A percentile compares a stretch with the other conserved stretches of the same genome.
phyloP scores from a whole-genome alignment of 163 green algal species.

The Coccomyxa subellipsoidea region DNA sequence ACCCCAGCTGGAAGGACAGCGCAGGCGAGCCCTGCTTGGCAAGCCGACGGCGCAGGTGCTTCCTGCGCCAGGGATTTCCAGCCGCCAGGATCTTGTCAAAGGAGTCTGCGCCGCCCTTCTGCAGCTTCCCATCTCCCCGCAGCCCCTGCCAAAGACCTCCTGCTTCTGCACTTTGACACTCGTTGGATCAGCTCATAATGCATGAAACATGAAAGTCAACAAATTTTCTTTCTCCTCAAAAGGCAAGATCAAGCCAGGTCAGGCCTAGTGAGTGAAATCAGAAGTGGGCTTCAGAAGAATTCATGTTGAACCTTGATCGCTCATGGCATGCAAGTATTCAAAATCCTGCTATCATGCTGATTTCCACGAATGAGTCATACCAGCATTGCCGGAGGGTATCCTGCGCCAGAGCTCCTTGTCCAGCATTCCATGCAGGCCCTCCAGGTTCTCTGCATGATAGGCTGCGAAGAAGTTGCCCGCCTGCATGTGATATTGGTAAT shows the following conservation, averaged over 20 bases:
- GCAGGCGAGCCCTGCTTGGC: constrained; percentile 5
- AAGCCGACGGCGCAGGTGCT: constrained; percentile 1
- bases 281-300: too few species aligned
- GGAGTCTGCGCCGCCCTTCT: neutral
- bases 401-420: constrained; percentile 46
- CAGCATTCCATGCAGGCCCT: constrained; percentile 47
- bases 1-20: constrained; percentile 1
- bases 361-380: too few species aligned
- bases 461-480: constrained; percentile 45
- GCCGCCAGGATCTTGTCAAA: constrained; percentile 24
- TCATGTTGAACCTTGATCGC: too few species aligned
- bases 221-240: too few species aligned
- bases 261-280: too few species aligned
- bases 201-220: too few species aligned
- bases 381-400: constrained; percentile 18
- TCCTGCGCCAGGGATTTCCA: constrained; percentile 42
- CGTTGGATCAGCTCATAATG: too few species aligned
- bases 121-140: neutral
- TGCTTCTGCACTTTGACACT: neutral
- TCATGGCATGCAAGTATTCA: too few species aligned
- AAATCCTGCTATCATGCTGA: neutral
- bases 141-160: neutral
- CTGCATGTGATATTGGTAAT: too few species aligned
- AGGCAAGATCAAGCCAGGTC: too few species aligned
- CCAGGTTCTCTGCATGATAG: constrained; percentile 62